Evolutionary conservation across 2,329 filamentous ascomycete genomes (phyloP), one percentile per base, ranked within the genome.

Genomic region (Akanthomyces uredinophilus): DNA sequence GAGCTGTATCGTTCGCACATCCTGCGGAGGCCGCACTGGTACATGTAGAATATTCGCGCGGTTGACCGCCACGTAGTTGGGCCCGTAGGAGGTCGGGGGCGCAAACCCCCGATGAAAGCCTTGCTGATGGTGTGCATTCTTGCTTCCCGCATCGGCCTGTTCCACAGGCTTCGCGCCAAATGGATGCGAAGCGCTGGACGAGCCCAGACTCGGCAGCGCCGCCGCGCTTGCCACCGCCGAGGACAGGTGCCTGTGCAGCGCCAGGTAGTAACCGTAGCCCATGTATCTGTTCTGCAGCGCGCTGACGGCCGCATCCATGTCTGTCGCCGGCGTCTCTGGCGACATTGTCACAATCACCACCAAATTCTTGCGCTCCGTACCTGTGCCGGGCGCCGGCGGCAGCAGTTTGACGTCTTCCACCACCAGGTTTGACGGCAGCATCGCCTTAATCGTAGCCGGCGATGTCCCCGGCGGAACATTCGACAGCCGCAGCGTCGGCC

Each of bases 271-370:
- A 5, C 93, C 93, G 71, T 86, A 92, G 18, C 93, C 93, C 18
- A 96, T 78, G 71, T 97, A 96, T 66, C 83, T 86, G 66, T 95
- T 92, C 70, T 96, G 91, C 37, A 96, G 77, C 4, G 84, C 77
- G 70, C 87, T 94, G 58, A 96, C 90, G 0, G 88, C 84, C 4
- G 85, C 82, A 69, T 97, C 92, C 60, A 97, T 93, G 62, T 96
- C 91, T 27, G 87, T 89, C 0, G 89, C 89, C 0, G 92, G 85
- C 0, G 92, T 95, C 66, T 95, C 91, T 63, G 89, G 87, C 1
- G 89, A 87, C 35, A 96, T 77, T 0, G 89, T 92, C 51, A 95
- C 89, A 68, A 96, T 91, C 5, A 92, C 92, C 18, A 90, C 83
- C 39, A 86, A 82, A 2, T 88, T 89, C 70, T 87, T 92, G 63